Evolutionary conservation across 1,139 yeast genomes (phyloP), one percentile per base, ranked within the genome.

Genomic region (Schwanniomyces etchellsii): DNA sequence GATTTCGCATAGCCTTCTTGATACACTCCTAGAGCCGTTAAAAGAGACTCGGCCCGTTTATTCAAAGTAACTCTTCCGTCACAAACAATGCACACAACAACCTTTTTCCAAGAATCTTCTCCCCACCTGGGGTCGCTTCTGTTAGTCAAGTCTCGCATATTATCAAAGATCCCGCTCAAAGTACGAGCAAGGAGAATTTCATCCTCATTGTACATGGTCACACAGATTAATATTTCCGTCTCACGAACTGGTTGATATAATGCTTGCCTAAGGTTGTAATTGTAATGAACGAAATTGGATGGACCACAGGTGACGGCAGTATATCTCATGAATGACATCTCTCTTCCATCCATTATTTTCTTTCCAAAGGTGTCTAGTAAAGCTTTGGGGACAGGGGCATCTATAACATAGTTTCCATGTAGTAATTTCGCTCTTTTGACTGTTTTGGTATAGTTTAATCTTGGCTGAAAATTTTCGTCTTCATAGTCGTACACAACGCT

Each of bases 301-400:
- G 94, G 91, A 32, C 85, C 86, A 49, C 88, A 78, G 2, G 94
- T 83, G 28, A 81, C 84, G 0, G 89, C 94, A 20, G 85, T 77
- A 56, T 83, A 83, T 40, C 94, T 64, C 82, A 83, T 74, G 40
- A 77, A 79, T 5, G 81, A 61, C 64, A 82, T 81, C 55, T 83
- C 94, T 35, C 86, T 64, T 14, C 65, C 64, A 25, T 70, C 69
- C 9, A 67, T 61, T 38, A 71, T 60, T 49, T 47, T 63, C 47
- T 67, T 59, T 37, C 72, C 61, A 46, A 74, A 76, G 31, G 76
- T 76, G 31, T 64, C 67, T 25, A 79, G 57, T 27, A 82, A 64
- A 24, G 76, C 64, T 31, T 68, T 61, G 2, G 88, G 80, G 3
- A 80, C 84, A 2, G 91, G 93, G 42, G 89, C 83, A 54, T 82